Percentiles rank a stretch among this genome's conserved stretches.
Conservation (phyloP, 2,329 filamentous ascomycete species). For the Neofusicoccum parvum region DNA sequence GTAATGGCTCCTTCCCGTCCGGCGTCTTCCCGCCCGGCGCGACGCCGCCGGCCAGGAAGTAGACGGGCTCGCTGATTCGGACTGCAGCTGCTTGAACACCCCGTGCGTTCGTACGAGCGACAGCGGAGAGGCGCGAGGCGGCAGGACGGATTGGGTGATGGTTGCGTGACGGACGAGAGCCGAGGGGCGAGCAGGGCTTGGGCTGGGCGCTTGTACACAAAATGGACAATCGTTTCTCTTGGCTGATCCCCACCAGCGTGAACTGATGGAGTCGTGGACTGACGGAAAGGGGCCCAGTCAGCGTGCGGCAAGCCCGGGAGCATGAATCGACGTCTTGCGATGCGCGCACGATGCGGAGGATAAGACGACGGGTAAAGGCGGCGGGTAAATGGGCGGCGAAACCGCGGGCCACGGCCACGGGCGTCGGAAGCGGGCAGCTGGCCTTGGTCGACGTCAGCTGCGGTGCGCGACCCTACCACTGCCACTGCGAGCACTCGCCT, state of each 20-base stretch:
- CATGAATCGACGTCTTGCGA: not conserved
- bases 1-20: not conserved
- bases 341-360: no score
- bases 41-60: not conserved
- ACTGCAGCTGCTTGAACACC: not conserved
- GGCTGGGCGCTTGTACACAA: not conserved
- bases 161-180: not conserved
- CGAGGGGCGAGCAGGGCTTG: not conserved
- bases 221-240: not conserved
- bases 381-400: conserved; percentile 5
- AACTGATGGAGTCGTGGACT: no score
- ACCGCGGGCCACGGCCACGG: not conserved
- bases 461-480: no score
- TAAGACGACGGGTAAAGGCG: not conserved
- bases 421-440: not conserved
- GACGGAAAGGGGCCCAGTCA: no score
- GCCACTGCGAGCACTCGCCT: not conserved
- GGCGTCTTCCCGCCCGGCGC: not conserved
- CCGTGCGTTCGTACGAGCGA: not conserved
- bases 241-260: no score
- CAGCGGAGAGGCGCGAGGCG: not conserved
- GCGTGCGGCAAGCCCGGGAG: not conserved
- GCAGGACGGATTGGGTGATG: not conserved
- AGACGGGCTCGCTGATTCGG: not conserved
- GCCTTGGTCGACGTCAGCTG: not conserved